Evolutionary conservation across 2,329 filamentous ascomycete genomes (phyloP), one percentile per base, ranked within the genome.

Genomic region (Penicillium frequentans): DNA sequence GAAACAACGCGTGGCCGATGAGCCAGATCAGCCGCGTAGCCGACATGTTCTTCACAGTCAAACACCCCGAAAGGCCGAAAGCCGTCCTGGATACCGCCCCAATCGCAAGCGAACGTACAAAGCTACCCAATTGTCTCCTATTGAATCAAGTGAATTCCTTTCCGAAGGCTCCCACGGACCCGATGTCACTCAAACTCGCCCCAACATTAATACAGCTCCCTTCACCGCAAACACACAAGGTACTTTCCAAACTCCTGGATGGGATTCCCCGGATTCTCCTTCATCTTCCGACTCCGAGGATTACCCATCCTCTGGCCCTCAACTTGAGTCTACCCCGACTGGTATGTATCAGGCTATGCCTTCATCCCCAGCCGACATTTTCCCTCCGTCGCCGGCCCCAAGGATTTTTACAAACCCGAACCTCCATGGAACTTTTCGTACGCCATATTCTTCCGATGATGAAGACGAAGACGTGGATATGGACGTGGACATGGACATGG

Each of bases 61-160:
- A 9, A 27, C 24, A 4, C 33, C 62, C 57, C 16, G 48, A 33
- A 49, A 35, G 58, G 45, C 47, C 14, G 29, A 45, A 46, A 57
- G 58, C 27, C 52, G 56, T 33, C 52, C 65, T 33, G 64, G 64
- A 24, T 68, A 70, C 55, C 46, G 66, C 44, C 62, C 62, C 16
- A 68, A 70, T 44, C 60, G 19, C 27, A 16, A 69, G 69, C 11
- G 48, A 27, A 42, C 29, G 33, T 72, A 68, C 52, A 49, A 63
- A 39, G 58, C 48, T 1, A 56, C 58, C 6, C 37, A 48, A 33
- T 24, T 60, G n/a, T 49, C 58, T 19, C n/a, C 58, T 7, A 50
- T 74, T 33, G 66, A 73, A 49, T 73, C 73, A 31, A 69, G 71
- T 53, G 61, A 61, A 44, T 67, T 68, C 42, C 66, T 68, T 11